phyloP scores from a whole-genome alignment of 768 basidiomycete genomes.

The Hericium erinaceus region DNA sequence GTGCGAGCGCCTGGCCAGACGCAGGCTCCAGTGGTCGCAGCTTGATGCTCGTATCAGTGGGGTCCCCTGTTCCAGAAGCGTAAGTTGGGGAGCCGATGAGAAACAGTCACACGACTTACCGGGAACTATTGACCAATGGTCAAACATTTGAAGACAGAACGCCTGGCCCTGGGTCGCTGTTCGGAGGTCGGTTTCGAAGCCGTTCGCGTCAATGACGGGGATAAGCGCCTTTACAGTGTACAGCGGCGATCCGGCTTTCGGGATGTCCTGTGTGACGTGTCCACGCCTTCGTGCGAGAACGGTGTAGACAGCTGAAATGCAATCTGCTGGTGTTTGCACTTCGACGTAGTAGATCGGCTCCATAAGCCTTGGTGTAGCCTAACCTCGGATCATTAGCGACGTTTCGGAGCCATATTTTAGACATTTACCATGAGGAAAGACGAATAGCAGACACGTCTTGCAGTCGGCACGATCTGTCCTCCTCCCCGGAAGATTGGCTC shows the following conservation, averaged over 20 bases:
- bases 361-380: constrained; percentile 93
- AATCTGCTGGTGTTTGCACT: constrained; percentile 98
- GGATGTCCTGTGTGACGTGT: constrained; percentile 97
- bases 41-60: constrained; percentile 95
- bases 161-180: constrained; percentile 98
- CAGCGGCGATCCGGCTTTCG: constrained; percentile 94
- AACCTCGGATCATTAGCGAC: background rate
- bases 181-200: constrained; percentile 95
- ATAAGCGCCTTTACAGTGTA: constrained; percentile 98
- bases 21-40: constrained; percentile 95
- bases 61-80: constrained; percentile 59
- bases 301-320: constrained; percentile 96
- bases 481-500: constrained; percentile 98
- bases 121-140: constrained; percentile 99
- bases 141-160: constrained; percentile 96
- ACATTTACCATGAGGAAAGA: constrained; percentile 90
- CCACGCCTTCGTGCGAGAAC: constrained; percentile 97
- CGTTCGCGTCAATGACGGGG: constrained; percentile 96
- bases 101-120: constrained; percentile 37
- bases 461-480: constrained; percentile 97
- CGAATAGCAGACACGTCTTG: constrained; percentile 97
- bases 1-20: constrained; percentile 87
- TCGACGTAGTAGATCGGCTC: constrained; percentile 99
- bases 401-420: background rate
- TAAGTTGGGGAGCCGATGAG: background rate